Conservation (phyloP, 352 stramenopile species). For the Phytopythium kandeliae region DNA sequence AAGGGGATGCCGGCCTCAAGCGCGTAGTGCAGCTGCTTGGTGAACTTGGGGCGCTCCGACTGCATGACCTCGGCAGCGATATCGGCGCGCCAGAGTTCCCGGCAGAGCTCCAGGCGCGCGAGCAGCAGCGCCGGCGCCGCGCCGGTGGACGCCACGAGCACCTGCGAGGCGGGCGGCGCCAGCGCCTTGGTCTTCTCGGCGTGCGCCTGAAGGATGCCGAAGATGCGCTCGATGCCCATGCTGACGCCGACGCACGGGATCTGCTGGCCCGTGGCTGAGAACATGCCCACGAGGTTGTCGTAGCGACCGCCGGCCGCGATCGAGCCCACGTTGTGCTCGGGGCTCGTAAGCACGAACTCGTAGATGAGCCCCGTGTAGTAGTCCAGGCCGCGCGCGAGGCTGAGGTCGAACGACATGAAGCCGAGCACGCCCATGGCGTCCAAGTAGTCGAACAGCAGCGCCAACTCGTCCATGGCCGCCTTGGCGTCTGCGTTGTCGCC, state of each 20-base stretch:
- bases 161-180: slow-evolving; percentile 58
- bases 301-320: slow-evolving; percentile 97
- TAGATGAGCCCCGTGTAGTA: slow-evolving; percentile 99
- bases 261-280: slow-evolving; percentile 91
- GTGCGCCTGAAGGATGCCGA: slow-evolving; percentile 96
- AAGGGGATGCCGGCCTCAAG: slow-evolving; percentile 94
- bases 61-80: slow-evolving; percentile 96
- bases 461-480: slow-evolving; percentile 90
- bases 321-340: slow-evolving; percentile 91
- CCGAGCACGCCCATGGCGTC: slow-evolving; percentile 96
- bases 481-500: slow-evolving; percentile 83
- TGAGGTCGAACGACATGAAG: slow-evolving; percentile 95
- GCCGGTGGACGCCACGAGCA: slow-evolving; percentile 93
- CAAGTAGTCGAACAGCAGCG: slow-evolving; percentile 96
- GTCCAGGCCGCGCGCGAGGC: slow-evolving; percentile 95
- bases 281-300: slow-evolving; percentile 98
- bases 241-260: slow-evolving; percentile 98
- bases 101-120: slow-evolving; percentile 67
- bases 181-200: slow-evolving; percentile 55
- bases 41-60: slow-evolving; percentile 96
- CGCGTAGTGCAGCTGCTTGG: slow-evolving; percentile 95
- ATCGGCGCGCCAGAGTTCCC: slow-evolving; percentile 86
- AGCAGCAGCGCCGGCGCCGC: slow-evolving; percentile 39
- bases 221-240: slow-evolving; percentile 98
- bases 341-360: slow-evolving; percentile 94